These are phyloP conservation scores for Helicostylum pulchrum DNA, from an alignment of 192 early-diverging fungal species.

Conservation along the genomic window DNA sequence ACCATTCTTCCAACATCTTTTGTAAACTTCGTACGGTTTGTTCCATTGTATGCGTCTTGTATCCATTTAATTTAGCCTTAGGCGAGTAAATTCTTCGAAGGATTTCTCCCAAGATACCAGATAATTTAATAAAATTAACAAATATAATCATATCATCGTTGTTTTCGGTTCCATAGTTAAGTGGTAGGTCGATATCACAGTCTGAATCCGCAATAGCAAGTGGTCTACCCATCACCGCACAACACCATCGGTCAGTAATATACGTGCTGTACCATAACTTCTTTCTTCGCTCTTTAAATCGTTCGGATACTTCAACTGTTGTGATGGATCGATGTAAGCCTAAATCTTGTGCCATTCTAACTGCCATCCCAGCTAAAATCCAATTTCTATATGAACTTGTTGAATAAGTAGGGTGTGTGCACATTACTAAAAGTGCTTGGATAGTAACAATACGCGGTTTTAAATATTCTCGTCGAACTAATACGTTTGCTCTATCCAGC, in stretches of 20 bases:
- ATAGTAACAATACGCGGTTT: slow-evolving; percentile 49
- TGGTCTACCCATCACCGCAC: slow-evolving; percentile 39
- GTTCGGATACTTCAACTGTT: slow-evolving; percentile 38
- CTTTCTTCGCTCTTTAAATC: slow-evolving; percentile 57
- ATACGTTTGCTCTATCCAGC: slow-evolving; percentile 11
- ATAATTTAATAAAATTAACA: slow-evolving; percentile 32
- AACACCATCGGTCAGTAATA: slow-evolving; percentile 61
- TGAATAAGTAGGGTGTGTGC: slow-evolving; percentile 40
- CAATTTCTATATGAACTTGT: slow-evolving; percentile 21
- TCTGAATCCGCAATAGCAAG: slow-evolving; percentile 44
- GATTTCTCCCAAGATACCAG: slow-evolving; percentile 33
- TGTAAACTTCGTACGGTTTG: slow-evolving; percentile 27
- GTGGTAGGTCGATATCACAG: slow-evolving; percentile 36
- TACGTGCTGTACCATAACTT: slow-evolving; percentile 73
- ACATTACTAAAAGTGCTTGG: slow-evolving; percentile 64
- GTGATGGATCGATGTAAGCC: slow-evolving; percentile 68
- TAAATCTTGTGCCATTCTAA: slow-evolving; percentile 75
- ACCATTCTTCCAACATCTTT: slow-evolving; percentile 31
- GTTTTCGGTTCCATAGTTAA: slow-evolving; percentile 5
- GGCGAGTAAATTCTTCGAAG: slow-evolving; percentile 36
- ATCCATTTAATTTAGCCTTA: slow-evolving; percentile 25
- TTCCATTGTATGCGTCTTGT: slow-evolving; percentile 13
- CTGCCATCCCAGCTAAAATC: slow-evolving; percentile 49
- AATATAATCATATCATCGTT: slow-evolving; percentile 20
- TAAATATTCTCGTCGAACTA: slow-evolving; percentile 58